Percentiles rank a stretch among this genome's conserved stretches.
Evolutionary conservation across 495 filamentous ascomycete species (phyloP).

Genomic region (Neurospora intermedia): DNA sequence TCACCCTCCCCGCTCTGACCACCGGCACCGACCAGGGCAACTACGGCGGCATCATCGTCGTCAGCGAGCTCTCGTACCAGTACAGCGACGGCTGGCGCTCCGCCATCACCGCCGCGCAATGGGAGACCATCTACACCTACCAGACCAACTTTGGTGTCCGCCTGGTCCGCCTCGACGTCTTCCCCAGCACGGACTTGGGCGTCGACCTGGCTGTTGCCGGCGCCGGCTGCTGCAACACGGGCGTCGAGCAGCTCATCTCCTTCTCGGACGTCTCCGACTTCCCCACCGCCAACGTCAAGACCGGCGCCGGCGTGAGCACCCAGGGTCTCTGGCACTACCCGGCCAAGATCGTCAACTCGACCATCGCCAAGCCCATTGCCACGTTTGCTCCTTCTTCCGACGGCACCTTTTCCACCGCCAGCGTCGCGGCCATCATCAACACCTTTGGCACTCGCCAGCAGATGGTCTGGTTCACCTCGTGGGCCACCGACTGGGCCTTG

Average conservation of each 20-base stretch:
- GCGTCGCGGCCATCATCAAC: slow-evolving; percentile 54
- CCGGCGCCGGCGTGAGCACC: slow-evolving; percentile 14
- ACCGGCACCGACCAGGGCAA: slow-evolving; percentile 34
- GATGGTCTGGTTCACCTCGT: slow-evolving; percentile 50
- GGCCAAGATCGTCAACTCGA: slow-evolving; percentile 41
- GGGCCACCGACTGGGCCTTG: slow-evolving; percentile 45
- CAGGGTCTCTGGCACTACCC: slow-evolving; percentile 49
- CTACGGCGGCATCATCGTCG: slow-evolving; percentile 47
- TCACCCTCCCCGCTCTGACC: slow-evolving; percentile 41
- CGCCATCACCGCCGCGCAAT: slow-evolving; percentile 46
- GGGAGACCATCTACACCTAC: slow-evolving; percentile 46
- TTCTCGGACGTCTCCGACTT: slow-evolving; percentile 40
- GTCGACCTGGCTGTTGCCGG: slow-evolving; percentile 12
- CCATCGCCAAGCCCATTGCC: slow-evolving; percentile 43
- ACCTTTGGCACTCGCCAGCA: slow-evolving; percentile 46
- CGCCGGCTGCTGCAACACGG: slow-evolving; percentile 28
- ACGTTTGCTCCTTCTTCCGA: slow-evolving; percentile 31
- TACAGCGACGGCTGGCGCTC: slow-evolving; percentile 39
- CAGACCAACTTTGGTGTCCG: slow-evolving; percentile 47
- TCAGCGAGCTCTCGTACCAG: slow-evolving; percentile 47
- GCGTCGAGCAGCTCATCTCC: slow-evolving; percentile 41
- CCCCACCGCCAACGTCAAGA: slow-evolving; percentile 39
- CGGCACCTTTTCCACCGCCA: slow-evolving; percentile 11
- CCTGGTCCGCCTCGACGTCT: slow-evolving; percentile 51
- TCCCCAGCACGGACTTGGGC: slow-evolving; percentile 42